Evolutionary conservation across 2,329 filamentous ascomycete species (phyloP).

Genomic region (Ophiostoma triangulosporum): DNA sequence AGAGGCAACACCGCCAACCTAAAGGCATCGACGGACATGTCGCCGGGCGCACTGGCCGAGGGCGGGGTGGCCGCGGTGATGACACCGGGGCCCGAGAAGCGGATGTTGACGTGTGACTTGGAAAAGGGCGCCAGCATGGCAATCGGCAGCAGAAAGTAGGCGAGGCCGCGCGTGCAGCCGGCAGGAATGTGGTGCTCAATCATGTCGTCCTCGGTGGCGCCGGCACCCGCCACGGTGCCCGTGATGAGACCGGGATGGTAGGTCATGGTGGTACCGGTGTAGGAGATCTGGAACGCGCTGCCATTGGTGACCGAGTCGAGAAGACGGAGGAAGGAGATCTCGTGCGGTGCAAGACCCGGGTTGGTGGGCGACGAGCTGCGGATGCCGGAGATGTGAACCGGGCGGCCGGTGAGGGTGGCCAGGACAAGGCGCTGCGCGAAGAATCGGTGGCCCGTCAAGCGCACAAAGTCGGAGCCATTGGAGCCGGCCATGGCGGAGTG

Average conservation of each 20-base stretch:
- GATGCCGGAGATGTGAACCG: slow-evolving; percentile 88
- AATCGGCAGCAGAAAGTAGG: slow-evolving; percentile 82
- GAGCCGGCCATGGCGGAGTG: slow-evolving; percentile 4
- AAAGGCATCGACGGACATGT: slow-evolving; percentile 86
- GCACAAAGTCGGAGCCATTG: slow-evolving; percentile 19
- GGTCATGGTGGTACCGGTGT: slow-evolving; percentile 84
- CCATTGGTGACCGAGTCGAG: slow-evolving; percentile 94
- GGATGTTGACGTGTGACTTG: slow-evolving; percentile 79
- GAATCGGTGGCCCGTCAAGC: slow-evolving; percentile 72
- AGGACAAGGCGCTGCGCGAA: slow-evolving; percentile 77
- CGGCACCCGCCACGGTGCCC: slow-evolving; percentile 63
- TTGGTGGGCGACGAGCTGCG: slow-evolving; percentile 72
- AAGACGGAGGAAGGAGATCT: slow-evolving; percentile 89
- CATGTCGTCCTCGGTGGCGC: slow-evolving; percentile 52
- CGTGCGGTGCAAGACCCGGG: slow-evolving; percentile 80
- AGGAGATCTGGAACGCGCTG: slow-evolving; percentile 86
- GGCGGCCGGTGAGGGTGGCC: slow-evolving; percentile 77
- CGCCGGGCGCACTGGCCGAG: slow-evolving; percentile 21
- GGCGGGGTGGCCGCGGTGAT: slow-evolving; percentile 75
- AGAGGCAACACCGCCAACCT: slow-evolving; percentile 84
- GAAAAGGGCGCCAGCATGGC: slow-evolving; percentile 88
- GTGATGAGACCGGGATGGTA: slow-evolving; percentile 90
- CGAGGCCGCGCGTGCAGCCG: slow-evolving; percentile 65
- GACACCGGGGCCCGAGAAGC: slow-evolving; percentile 80
- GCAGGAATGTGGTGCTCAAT: slow-evolving; percentile 70